Evolutionary conservation across 352 stramenopile species (phyloP), one percentile per base, ranked within the genome.

Genomic region (Aphanomyces invadans): DNA sequence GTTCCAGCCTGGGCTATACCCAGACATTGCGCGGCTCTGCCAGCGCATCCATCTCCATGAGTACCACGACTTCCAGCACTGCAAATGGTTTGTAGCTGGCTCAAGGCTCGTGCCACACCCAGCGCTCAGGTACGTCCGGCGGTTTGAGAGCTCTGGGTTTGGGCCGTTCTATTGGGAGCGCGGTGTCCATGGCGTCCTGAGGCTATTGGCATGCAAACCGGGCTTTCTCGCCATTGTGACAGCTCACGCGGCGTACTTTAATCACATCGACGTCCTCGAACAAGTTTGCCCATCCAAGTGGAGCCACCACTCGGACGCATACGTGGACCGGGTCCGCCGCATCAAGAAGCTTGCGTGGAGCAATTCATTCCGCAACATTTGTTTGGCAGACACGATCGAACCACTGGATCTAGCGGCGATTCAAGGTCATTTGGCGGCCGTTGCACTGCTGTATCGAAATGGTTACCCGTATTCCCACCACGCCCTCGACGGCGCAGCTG

Each of bases 331-430:
- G 10, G 46, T 54, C n/a, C 46, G 46, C n/a, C 46, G 46, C n/a
- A 54, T 54, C 46, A 54, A 54, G 15, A 11, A 31, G 46, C n/a
- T 54, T 21, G 46, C 46, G 15, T 54, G 46, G 46, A 54, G 46
- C 46, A 25, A 54, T 54, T 54, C 46, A 29, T 54, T 31, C 26
- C 46, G 46, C n/a, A 31, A 25, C n/a, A 54, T 54, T 54, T 54
- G n/a, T 12, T 25, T 25, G 26, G n/a, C 46, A 25, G 46, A 54
- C 1, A 54, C 1, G 46, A 54, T 54, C 10, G 46, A 54, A 21
- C 46, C 46, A 29, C n/a, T 54, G 26, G 46, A 54, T n/a, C 11
- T 54, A n/a, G 46, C 46, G 10, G 46, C 46, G 26, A 54, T 54
- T 29, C 46, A 54, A 54, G 46, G 46, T n/a, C 46, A 54, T 54